Conservation (phyloP, 2,329 filamentous ascomycete species). For the Hymenoscyphus linearis region DNA sequence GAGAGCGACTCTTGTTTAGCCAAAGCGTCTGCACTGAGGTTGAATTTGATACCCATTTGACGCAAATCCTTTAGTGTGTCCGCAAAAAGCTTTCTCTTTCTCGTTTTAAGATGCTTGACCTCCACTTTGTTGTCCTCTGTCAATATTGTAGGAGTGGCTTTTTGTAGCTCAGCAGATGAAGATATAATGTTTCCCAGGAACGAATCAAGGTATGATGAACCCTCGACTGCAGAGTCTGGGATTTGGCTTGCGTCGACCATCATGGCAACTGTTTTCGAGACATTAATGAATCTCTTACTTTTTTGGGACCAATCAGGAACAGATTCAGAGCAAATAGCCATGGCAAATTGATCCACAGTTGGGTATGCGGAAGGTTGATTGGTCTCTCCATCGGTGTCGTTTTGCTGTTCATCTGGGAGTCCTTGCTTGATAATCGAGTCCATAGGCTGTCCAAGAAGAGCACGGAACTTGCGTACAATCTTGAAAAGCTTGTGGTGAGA, state of each 20-base stretch:
- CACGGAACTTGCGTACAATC: slow-evolving; percentile 83
- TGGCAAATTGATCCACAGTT: slow-evolving; percentile 25
- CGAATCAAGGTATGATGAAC: slow-evolving; percentile 53
- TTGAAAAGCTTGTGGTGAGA: slow-evolving; percentile 92
- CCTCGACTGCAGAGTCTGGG: slow-evolving; percentile 47
- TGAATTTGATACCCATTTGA: slow-evolving; percentile 84
- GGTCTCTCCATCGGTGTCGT: slow-evolving; percentile 3
- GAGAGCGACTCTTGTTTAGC: slow-evolving; percentile 68
- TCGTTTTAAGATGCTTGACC: slow-evolving; percentile 83
- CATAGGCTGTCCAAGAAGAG: slow-evolving; percentile 70
- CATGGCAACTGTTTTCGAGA: slow-evolving; percentile 62
- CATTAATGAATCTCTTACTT: slow-evolving; percentile 65
- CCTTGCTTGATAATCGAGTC: slow-evolving; percentile 56
- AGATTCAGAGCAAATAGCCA: slow-evolving; percentile 21
- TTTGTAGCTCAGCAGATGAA: slow-evolving; percentile 68
- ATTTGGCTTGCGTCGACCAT: slow-evolving; percentile 62
- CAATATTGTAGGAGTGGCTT: slow-evolving; percentile 74
- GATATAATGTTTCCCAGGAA: slow-evolving; percentile 66
- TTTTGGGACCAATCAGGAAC: slow-evolving; percentile 39
- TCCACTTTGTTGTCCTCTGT: slow-evolving; percentile 81
- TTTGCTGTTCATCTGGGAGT: slow-evolving; percentile 42
- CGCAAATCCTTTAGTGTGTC: slow-evolving; percentile 79
- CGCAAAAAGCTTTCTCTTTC: slow-evolving; percentile 85
- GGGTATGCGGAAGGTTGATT: slow-evolving; percentile 12
- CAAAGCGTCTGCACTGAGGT: slow-evolving; percentile 69